Evolutionary conservation across 176 grass and related monocot species (phyloP).

Genomic region (Pontederia crassipes): DNA sequence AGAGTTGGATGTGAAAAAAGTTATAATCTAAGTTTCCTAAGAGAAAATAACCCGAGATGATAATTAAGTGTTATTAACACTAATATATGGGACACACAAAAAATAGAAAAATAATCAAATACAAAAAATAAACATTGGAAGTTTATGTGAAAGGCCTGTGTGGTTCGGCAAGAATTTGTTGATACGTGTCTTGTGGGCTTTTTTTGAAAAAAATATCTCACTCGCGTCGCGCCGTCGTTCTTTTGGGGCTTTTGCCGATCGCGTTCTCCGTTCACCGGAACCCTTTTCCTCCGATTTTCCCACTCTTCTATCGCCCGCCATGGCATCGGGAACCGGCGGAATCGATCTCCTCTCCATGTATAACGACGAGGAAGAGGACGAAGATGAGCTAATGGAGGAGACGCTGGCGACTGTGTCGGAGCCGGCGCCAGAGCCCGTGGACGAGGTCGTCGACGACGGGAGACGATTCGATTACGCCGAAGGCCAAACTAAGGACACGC

Average conservation of each 20-base stretch:
- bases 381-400: neutral
- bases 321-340: constrained; percentile 9
- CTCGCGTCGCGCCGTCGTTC: no score
- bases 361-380: constrained; percentile 20
- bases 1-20: no score
- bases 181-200: neutral
- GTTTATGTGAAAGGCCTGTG: no score
- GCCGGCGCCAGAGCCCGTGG: neutral
- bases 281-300: neutral
- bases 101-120: no score
- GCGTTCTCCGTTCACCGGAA: neutral
- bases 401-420: neutral
- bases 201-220: no score
- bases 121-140: no score
- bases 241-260: no score
- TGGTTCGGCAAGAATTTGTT: neutral
- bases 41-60: no score
- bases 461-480: neutral
- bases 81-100: no score
- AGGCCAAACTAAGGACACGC: neutral
- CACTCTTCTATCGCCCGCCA: neutral
- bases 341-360: constrained; percentile 19
- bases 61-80: no score
- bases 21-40: no score
- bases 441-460: neutral